These are phyloP conservation scores for Tylopilus sp. DNA, from an alignment of 1,284 basidiomycete genomes.

Conservation along the genomic window DNA sequence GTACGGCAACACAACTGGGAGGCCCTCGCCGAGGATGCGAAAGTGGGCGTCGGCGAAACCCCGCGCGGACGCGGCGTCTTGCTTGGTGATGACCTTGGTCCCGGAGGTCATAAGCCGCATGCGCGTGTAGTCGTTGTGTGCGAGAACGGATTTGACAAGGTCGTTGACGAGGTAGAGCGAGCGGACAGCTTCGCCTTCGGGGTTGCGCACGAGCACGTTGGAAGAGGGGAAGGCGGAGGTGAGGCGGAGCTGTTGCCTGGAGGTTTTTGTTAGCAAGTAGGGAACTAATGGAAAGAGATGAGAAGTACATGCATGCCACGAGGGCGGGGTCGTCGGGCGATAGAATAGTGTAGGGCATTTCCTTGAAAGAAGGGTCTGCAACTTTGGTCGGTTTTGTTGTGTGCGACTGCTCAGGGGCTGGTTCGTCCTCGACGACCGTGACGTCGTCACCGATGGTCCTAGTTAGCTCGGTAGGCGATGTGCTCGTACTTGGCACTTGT, in stretches of 20 bases:
- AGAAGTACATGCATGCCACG: conserved; percentile 59
- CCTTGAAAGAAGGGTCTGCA: conserved; percentile 69
- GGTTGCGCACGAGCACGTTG: conserved; percentile 87
- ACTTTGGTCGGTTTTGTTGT: conserved; percentile 24
- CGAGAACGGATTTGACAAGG: conserved; percentile 76
- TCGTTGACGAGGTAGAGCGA: conserved; percentile 90
- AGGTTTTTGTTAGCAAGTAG: background rate
- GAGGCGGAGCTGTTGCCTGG: conserved; percentile 74
- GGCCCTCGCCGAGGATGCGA: conserved; percentile 81
- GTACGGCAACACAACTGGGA: conserved; percentile 81
- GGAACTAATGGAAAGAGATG: background rate
- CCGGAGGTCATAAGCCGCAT: conserved; percentile 90
- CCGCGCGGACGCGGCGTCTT: conserved; percentile 50
- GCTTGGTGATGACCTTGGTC: conserved; percentile 79
- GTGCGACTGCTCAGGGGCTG: background rate
- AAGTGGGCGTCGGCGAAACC: conserved; percentile 63
- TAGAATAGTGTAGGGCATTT: conserved; percentile 88
- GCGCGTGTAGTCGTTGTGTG: conserved; percentile 81
- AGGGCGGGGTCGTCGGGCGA: conserved; percentile 70
- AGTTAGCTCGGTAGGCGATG: conserved; percentile 9
- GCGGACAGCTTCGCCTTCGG: conserved; percentile 73
- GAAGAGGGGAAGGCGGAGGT: conserved; percentile 70
- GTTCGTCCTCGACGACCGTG: conserved; percentile 19
- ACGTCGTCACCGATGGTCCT: conserved; percentile 6
- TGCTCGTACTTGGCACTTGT: conserved; percentile 12